phyloP scores from a whole-genome alignment of 148 eudicot genomes.

The Vaccinium vitisidaea region DNA sequence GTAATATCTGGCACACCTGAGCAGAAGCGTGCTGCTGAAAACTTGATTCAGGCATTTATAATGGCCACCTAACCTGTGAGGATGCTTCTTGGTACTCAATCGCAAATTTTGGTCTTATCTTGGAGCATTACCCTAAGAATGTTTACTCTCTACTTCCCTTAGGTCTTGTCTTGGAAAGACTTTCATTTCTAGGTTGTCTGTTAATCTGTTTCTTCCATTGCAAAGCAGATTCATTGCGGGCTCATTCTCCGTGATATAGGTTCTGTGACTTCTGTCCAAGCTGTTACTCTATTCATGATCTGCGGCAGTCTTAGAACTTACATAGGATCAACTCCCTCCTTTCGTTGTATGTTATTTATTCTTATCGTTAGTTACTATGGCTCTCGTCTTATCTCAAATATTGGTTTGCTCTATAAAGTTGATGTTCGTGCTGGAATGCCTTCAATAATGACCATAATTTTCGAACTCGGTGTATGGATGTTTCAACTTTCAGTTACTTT shows the following conservation, averaged over 20 bases:
- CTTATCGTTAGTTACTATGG: constrained; percentile 20
- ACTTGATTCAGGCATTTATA: constrained; percentile 88
- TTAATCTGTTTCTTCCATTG: constrained; percentile 5
- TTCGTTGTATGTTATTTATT: constrained; percentile 13
- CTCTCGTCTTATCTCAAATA: constrained; percentile 15
- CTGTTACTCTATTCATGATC: constrained; percentile 22
- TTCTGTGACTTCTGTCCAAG: constrained; percentile 10
- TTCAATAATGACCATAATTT: constrained; percentile 11
- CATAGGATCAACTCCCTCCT: constrained; percentile 22
- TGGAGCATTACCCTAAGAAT: constrained; percentile 26
- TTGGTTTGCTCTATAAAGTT: constrained; percentile 24
- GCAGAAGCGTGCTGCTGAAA: constrained; percentile 88
- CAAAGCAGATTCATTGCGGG: constrained; percentile 6
- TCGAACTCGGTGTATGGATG: constrained; percentile 16
- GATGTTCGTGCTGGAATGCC: constrained; percentile 20
- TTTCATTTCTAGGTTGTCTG: constrained; percentile 20
- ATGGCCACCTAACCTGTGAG: constrained; percentile 57
- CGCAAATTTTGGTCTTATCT: constrained; percentile 32
- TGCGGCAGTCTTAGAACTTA: constrained; percentile 19
- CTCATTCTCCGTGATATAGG: constrained; percentile 20
- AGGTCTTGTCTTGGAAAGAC: constrained; percentile 30
- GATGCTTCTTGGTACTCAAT: constrained; percentile 30
- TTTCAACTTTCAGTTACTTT: constrained; percentile 12
- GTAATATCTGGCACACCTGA: constrained; percentile 80
- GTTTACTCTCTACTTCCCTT: constrained; percentile 31